A percentile compares a stretch with the other conserved stretches of the same genome.
Conservation (phyloP, 495 filamentous ascomycete species). For the Aspergillus sparsus region DNA sequence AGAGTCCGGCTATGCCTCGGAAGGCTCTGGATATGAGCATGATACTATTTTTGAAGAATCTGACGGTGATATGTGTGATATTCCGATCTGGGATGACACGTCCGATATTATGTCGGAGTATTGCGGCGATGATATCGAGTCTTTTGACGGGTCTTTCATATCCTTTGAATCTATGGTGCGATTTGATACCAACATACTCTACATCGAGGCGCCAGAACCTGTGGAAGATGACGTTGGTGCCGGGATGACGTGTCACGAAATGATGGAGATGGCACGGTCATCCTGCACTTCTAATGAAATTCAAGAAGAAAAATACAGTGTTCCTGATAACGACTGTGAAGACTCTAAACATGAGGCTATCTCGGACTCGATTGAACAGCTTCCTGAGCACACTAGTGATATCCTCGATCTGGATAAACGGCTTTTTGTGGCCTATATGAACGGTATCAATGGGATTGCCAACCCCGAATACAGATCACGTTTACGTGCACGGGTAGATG, state of each 20-base stretch:
- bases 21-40: conserved; percentile 38
- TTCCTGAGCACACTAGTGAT: conserved; percentile 43
- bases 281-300: conserved; percentile 21
- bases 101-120: conserved; percentile 35
- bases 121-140: conserved; percentile 39
- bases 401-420: conserved; percentile 43
- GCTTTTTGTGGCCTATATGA: conserved; percentile 48
- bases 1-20: conserved; percentile 48
- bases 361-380: conserved; percentile 25
- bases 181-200: conserved; percentile 41
- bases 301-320: conserved; percentile 22
- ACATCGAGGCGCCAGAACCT: conserved; percentile 37
- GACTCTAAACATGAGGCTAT: conserved; percentile 18
- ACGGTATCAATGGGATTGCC: conserved; percentile 45
- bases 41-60: conserved; percentile 35
- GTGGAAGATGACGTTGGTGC: conserved; percentile 30
- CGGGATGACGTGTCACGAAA: conserved; percentile 47
- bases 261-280: conserved; percentile 42
- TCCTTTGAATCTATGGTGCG: conserved; percentile 43
- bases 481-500: conserved; percentile 39
- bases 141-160: conserved; percentile 46
- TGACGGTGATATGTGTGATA: conserved; percentile 38
- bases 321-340: conserved; percentile 25
- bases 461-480: conserved; percentile 37
- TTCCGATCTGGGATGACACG: conserved; percentile 40